A percentile compares a stretch with the other conserved stretches of the same genome.
Conservation (phyloP, 1,284 basidiomycete genomes). For the Tilletiaria anomala region DNA sequence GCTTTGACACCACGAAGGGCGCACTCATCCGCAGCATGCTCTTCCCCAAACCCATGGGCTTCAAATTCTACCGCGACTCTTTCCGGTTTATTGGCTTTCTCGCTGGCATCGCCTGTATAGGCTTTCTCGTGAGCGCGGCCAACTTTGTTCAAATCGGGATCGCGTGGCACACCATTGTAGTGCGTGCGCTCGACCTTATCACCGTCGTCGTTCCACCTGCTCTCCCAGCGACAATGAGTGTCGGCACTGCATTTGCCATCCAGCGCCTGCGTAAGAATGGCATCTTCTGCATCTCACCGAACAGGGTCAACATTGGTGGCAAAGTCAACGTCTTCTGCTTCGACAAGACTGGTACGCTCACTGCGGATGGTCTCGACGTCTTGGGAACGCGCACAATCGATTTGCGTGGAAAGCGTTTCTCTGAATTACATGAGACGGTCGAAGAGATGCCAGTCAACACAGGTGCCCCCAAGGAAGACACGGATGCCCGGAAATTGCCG, state of each 20-base stretch:
- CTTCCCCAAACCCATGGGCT: slow-evolving; percentile 90
- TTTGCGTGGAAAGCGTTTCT: slow-evolving; percentile 53
- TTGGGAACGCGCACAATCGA: slow-evolving; percentile 45
- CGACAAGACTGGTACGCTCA: slow-evolving; percentile 97
- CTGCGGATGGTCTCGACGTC: slow-evolving; percentile 94
- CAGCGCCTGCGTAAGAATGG: slow-evolving; percentile 70
- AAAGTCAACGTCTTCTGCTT: slow-evolving; percentile 98
- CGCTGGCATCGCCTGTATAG: slow-evolving; percentile 69
- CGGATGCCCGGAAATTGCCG: slow-evolving; percentile 54
- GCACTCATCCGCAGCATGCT: slow-evolving; percentile 92
- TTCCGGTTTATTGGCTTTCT: slow-evolving; percentile 90
- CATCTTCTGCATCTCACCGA: slow-evolving; percentile 95
- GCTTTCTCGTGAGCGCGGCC: slow-evolving; percentile 53
- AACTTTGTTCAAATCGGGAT: slow-evolving; percentile 77
- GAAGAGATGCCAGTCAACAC: slow-evolving; percentile 59
- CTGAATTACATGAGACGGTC: slow-evolving; percentile 74
- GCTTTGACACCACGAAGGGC: slow-evolving; percentile 96
- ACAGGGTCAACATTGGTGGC: slow-evolving; percentile 85
- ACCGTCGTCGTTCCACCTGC: slow-evolving; percentile 97
- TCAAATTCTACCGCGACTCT: slow-evolving; percentile 89
- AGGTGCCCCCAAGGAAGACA: slow-evolving; percentile 41
- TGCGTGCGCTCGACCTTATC: slow-evolving; percentile 90
- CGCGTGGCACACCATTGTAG: slow-evolving; percentile 72
- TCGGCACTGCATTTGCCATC: slow-evolving; percentile 93
- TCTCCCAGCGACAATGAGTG: slow-evolving; percentile 88